These are phyloP conservation scores for Globisporangium alternatum DNA, from an alignment of 352 stramenopile genomes.

Conservation along the genomic window DNA sequence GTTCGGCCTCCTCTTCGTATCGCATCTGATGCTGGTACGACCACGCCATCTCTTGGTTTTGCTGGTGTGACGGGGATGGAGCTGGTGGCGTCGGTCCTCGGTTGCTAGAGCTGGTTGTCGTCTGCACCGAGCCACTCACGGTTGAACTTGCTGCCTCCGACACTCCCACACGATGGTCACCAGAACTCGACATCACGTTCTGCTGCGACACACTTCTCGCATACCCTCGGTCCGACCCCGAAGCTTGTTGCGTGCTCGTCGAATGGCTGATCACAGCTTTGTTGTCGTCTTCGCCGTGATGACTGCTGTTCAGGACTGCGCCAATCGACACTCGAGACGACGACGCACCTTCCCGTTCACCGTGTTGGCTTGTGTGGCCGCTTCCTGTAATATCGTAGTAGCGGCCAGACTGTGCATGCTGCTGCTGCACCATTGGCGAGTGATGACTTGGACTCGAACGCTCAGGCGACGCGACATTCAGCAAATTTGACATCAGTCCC, in stretches of 20 bases:
- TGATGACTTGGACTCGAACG: slow-evolving; percentile 30
- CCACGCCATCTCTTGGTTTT: slow-evolving; percentile 67
- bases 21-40: slow-evolving; percentile 61
- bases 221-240: slow-evolving; percentile 1
- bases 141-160: neutral
- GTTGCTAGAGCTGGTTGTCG: slow-evolving; percentile 8
- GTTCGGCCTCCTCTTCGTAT: slow-evolving; percentile 74
- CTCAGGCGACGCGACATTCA: slow-evolving; percentile 72
- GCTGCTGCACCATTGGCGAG: slow-evolving; percentile 46
- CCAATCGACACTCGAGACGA: slow-evolving; percentile 23
- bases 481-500: slow-evolving; percentile 74
- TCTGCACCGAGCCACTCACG: slow-evolving; percentile 6
- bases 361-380: neutral
- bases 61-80: slow-evolving; percentile 16
- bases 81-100: slow-evolving; percentile 6
- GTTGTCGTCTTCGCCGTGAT: slow-evolving; percentile 10
- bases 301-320: slow-evolving; percentile 14
- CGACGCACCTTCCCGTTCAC: slow-evolving; percentile 13
- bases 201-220: slow-evolving; percentile 5
- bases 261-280: slow-evolving; percentile 1
- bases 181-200: slow-evolving; percentile 9
- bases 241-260: neutral
- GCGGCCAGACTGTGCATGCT: slow-evolving; percentile 30
- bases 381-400: slow-evolving; percentile 31
- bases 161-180: neutral